Base-by-base conservation (phyloP, 345 rosid genomes). In the Excoecaria agallocha region DNA sequence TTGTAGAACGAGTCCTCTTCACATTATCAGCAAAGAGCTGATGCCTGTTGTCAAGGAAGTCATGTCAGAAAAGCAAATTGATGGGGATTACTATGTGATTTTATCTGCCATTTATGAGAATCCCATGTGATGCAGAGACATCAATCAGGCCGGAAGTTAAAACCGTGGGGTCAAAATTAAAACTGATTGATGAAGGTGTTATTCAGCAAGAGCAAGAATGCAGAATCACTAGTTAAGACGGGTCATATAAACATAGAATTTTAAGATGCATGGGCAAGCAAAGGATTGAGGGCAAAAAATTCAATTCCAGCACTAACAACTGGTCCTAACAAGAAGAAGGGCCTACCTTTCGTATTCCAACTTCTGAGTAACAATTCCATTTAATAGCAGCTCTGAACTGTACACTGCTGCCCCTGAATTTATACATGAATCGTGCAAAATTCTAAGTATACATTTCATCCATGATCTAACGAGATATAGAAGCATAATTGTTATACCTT, bases 291-390 rank as follows among this genome's bases (percentile, higher is more conserved):
- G 55, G 13, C 10, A 54, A 55, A 69, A 45, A 41, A 60, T 43
- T 46, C 58, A 66, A 78, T 43, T 30, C 46, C 56, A 50, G 41
- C 68, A 20, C 17, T 58, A 35, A 62, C 35, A n/a, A 51, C 12
- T 51, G 6, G 7, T 69, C 48, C 11, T 45, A 22, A 13, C 69
- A 50, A 48, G 12, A 49, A 16, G 45, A 15, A 54, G 30, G 38
- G 64, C 88, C n/a, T 35, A 94, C 98, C 98, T 89, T 82, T 87
- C 98, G 69, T 85, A 87, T 72, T 94, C 97, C 61, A 94, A 85
- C 80, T 81, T 91, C 85, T 92, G 97, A 63, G 89, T 87, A 57
- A 94, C 93, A 74, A 94, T 92, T 60, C 98, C 97, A 78, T 87
- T 92, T 74, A 94, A 79, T 30, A 94, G 78, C 69, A 94, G 84